phyloP scores from a whole-genome alignment of 331 rosid species.

The Quercus tomentella region DNA sequence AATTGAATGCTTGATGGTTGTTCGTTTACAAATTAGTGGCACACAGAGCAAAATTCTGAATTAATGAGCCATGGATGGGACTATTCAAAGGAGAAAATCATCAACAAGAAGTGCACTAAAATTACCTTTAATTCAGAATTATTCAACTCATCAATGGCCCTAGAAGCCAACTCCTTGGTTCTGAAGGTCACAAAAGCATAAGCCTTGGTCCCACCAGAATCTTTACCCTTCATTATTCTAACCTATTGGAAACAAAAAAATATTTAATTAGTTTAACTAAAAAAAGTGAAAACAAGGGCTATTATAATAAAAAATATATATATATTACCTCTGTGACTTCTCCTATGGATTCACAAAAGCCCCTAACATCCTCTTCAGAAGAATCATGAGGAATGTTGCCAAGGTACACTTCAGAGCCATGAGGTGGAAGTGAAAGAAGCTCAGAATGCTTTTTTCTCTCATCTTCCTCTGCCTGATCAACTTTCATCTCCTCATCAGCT shows the following conservation, averaged over 20 bases:
- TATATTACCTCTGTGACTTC: conserved; percentile 56
- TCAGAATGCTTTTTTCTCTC: conserved; percentile 51
- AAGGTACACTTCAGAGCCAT: conserved; percentile 70
- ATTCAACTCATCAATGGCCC: conserved; percentile 59
- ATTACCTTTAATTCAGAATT: conserved; percentile 53
- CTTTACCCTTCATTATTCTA: conserved; percentile 67
- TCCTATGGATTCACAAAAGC: conserved; percentile 61
- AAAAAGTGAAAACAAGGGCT: neutral
- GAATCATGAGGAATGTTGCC: conserved; percentile 59
- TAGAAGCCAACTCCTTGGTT: conserved; percentile 66
- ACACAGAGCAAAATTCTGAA: neutral
- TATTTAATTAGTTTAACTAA: conserved; percentile 5
- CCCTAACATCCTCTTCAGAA: conserved; percentile 58
- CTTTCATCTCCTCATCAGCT: conserved; percentile 29
- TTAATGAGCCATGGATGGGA: neutral
- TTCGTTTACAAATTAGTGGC: neutral
- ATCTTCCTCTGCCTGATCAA: conserved; percentile 22
- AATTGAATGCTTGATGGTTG: neutral
- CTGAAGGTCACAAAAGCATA: conserved; percentile 71
- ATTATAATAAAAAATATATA: neutral
- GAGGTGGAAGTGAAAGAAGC: conserved; percentile 78
- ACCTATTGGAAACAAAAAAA: conserved; percentile 36
- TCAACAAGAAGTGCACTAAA: neutral
- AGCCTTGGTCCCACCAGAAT: conserved; percentile 43
- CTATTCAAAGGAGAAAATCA: neutral